These are phyloP conservation scores for Musa balbisiana DNA, from an alignment of 202 grass and related monocot species.

Conservation along the genomic window DNA sequence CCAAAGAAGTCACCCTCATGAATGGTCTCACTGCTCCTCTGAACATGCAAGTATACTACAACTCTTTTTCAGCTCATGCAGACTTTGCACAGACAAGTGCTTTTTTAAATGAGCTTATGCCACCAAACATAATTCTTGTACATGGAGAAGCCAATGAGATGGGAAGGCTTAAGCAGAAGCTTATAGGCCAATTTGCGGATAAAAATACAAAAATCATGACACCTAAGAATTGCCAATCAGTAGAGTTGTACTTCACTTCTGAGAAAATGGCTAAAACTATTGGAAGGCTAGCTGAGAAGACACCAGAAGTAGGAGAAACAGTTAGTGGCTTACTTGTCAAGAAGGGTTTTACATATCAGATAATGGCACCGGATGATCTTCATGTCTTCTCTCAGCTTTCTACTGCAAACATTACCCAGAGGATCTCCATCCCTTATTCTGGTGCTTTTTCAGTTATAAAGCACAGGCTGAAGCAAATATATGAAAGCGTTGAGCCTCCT, in stretches of 20 bases:
- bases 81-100: constrained; percentile 82
- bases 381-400: constrained; percentile 80
- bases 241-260: constrained; percentile 83
- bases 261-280: constrained; percentile 96
- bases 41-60: constrained; percentile 86
- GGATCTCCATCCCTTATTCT: constrained; percentile 61
- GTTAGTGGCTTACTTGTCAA: constrained; percentile 79
- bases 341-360: constrained; percentile 96
- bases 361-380: constrained; percentile 91
- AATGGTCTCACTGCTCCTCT: constrained; percentile 80
- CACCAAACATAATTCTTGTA: constrained; percentile 90
- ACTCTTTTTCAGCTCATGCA: constrained; percentile 92
- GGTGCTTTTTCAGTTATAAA: constrained; percentile 82
- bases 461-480: constrained; percentile 87
- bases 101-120: constrained; percentile 71
- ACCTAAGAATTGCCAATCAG: constrained; percentile 90
- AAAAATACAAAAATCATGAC: constrained; percentile 70
- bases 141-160: constrained; percentile 95
- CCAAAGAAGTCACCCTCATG: constrained; percentile 83
- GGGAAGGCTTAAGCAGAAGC: constrained; percentile 82
- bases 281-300: constrained; percentile 65
- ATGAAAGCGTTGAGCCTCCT: constrained; percentile 58
- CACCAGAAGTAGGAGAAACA: constrained; percentile 47
- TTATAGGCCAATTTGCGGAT: constrained; percentile 66
- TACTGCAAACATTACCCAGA: constrained; percentile 74